phyloP scores from a whole-genome alignment of 345 rosid species.

The Psidium guajava region DNA sequence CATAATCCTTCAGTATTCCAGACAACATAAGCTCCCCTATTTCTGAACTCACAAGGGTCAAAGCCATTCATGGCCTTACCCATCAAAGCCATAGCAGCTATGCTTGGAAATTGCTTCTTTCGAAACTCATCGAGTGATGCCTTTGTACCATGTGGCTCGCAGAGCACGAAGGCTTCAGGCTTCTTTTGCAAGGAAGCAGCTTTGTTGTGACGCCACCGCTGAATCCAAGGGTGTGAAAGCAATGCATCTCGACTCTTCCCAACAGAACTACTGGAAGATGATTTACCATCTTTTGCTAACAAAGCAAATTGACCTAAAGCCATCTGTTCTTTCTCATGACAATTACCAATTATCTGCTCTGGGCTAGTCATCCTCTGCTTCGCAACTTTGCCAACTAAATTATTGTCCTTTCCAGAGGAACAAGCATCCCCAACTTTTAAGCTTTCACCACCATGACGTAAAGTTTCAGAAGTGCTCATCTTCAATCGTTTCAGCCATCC shows the following conservation, averaged over 20 bases:
- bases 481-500: slow-evolving; percentile 86
- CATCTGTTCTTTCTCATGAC: slow-evolving; percentile 12
- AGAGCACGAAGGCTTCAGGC: slow-evolving; percentile 8
- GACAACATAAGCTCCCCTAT: slow-evolving; percentile 33
- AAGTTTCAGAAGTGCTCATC: slow-evolving; percentile 20
- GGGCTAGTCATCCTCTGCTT: slow-evolving; percentile 20
- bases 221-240: slow-evolving; percentile 52
- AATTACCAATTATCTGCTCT: slow-evolving; percentile 10
- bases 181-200: slow-evolving; percentile 8
- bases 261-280: slow-evolving; percentile 11
- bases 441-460: slow-evolving; percentile 31
- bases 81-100: slow-evolving; percentile 96
- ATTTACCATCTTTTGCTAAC: slow-evolving; percentile 9
- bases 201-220: slow-evolving; percentile 51
- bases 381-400: slow-evolving; percentile 19
- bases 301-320: slow-evolving; percentile 4
- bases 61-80: slow-evolving; percentile 74
- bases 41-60: slow-evolving; percentile 42
- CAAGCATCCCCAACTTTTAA: slow-evolving; percentile 27
- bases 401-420: slow-evolving; percentile 22
- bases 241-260: slow-evolving; percentile 21
- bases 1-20: slow-evolving; percentile 42
- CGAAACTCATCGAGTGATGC: slow-evolving; percentile 9
- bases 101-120: slow-evolving; percentile 70
- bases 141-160: slow-evolving; percentile 32